Base-by-base conservation (phyloP, 345 rosid genomes). In the Eucalyptus erythrocorys region DNA sequence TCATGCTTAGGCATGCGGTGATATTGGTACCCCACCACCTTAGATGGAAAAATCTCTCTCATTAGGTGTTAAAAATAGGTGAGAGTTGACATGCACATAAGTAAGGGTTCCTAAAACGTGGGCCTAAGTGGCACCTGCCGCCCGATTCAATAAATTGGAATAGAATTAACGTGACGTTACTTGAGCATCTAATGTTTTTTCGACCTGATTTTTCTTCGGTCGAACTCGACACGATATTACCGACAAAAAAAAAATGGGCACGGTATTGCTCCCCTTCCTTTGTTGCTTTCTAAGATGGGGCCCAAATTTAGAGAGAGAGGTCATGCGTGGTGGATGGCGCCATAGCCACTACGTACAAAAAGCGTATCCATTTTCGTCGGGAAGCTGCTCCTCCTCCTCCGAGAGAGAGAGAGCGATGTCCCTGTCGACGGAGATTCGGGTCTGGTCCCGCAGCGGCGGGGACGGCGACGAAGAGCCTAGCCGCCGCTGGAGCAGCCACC, bases 401-500 rank as follows among this genome's bases (percentile, higher is more conserved):
- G 94, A 89, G 98, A 96, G 48, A 50, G 53, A 51, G 24, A 90
- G 93, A 7, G 94, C 93, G 24, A 93, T 93, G 86, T 90, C 91
- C 40, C 86, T 95, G 3, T 93, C 45, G 84, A 88, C 91, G 0
- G 97, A 97, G 89, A 95, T 93, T 81, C 97, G 95, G 86, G 85
- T 95, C 6, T 95, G 96, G 99, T 24, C 96, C 66, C 94, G 48
- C 53, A 90, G 89, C 4, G 90, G 89, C 51, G 13, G 94, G 55
- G 21, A 3, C 19, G 93, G 92, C 4, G 97, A 96, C 19, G 92
- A 88, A 8, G 94, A 93, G 88, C 95, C 98, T 9, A 87, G 94
- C 89, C 93, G 98, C n/a, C 94, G 99, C n/a, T 96, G 96, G 48
- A 94, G 99, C 89, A 91, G 93, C 21, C 91, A 86, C 27, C 53